Percentiles rank a stretch among this genome's conserved stretches.
Evolutionary conservation across 2,329 filamentous ascomycete genomes (phyloP).

Genomic region (Gnomoniopsis sp.): DNA sequence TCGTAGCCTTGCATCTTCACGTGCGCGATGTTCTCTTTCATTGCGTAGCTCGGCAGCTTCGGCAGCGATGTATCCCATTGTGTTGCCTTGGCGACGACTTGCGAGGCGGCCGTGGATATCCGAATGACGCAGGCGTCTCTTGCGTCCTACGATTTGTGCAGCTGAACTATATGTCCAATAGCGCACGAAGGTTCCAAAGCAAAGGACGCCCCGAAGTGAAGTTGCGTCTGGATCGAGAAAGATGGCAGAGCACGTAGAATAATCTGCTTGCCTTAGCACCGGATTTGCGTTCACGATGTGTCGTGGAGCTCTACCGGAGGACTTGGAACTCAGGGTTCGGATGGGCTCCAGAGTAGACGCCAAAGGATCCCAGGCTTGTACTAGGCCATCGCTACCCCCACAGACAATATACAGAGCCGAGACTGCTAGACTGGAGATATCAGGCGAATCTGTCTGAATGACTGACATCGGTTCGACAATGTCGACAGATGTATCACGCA

Average conservation of each 20-base stretch:
- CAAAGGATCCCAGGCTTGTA: constrained; percentile 95
- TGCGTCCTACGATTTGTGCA: constrained; percentile 70
- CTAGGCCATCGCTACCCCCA: constrained; percentile 89
- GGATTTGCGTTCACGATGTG: constrained; percentile 55
- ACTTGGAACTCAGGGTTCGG: constrained; percentile 81
- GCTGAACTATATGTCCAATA: constrained; percentile 94
- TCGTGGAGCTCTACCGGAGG: constrained; percentile 77
- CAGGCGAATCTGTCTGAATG: constrained; percentile 86
- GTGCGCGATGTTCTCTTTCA: constrained; percentile 64
- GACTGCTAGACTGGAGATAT: constrained; percentile 77
- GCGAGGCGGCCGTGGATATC: constrained; percentile 51
- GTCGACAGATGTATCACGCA: constrained; percentile 62
- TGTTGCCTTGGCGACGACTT: constrained; percentile 57
- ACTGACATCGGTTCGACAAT: constrained; percentile 69
- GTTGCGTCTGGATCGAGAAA: constrained; percentile 85
- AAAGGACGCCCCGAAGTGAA: constrained; percentile 78
- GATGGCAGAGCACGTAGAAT: constrained; percentile 79
- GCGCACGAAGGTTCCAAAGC: constrained; percentile 80
- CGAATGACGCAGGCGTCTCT: constrained; percentile 72
- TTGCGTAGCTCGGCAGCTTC: constrained; percentile 76
- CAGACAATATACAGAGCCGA: constrained; percentile 87
- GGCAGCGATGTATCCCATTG: constrained; percentile 79
- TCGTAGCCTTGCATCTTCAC: constrained; percentile 67
- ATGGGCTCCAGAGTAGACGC: constrained; percentile 75
- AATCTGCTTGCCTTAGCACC: constrained; percentile 66